phyloP scores from a whole-genome alignment of 805 yeast genomes.

The Lipomyces spencermartinsiae region DNA sequence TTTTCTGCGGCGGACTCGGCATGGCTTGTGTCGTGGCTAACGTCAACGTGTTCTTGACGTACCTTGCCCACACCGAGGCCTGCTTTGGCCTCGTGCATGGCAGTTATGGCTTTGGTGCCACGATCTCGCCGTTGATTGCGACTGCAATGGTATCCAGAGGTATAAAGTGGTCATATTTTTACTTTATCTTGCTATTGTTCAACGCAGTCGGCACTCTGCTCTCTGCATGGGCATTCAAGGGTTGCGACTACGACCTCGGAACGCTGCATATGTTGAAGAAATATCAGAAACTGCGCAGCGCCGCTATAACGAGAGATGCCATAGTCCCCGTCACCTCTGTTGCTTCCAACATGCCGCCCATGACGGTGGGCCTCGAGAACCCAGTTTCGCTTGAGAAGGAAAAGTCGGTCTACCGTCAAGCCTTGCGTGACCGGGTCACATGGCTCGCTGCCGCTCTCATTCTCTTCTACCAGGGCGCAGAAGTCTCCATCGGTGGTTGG shows the following conservation, averaged over 20 bases:
- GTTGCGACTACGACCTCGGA: constrained; percentile 33
- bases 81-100: constrained; percentile 71
- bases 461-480: constrained; percentile 72
- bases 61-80: constrained; percentile 59
- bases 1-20: constrained; percentile 66
- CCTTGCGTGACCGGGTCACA: constrained; percentile 13
- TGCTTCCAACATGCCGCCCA: background rate
- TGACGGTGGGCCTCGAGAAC: background rate
- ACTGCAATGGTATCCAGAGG: constrained; percentile 59
- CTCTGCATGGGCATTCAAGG: constrained; percentile 53
- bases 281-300: constrained; percentile 9
- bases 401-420: constrained; percentile 17
- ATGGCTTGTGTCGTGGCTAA: constrained; percentile 58
- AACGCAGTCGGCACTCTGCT: constrained; percentile 47
- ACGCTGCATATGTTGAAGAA: constrained; percentile 26
- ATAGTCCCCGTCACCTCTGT: background rate
- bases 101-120: constrained; percentile 73
- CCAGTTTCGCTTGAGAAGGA: background rate
- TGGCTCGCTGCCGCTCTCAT: constrained; percentile 61
- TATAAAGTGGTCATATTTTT: constrained; percentile 61
- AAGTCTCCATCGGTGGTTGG: constrained; percentile 77
- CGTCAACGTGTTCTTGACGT: constrained; percentile 57
- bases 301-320: constrained; percentile 1
- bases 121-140: constrained; percentile 69
- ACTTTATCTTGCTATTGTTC: constrained; percentile 55